Percentiles rank a stretch among this genome's conserved stretches.
These are phyloP conservation scores for Trifolium subterraneum DNA, from an alignment of 306 rosid genomes.

Conservation along the genomic window DNA sequence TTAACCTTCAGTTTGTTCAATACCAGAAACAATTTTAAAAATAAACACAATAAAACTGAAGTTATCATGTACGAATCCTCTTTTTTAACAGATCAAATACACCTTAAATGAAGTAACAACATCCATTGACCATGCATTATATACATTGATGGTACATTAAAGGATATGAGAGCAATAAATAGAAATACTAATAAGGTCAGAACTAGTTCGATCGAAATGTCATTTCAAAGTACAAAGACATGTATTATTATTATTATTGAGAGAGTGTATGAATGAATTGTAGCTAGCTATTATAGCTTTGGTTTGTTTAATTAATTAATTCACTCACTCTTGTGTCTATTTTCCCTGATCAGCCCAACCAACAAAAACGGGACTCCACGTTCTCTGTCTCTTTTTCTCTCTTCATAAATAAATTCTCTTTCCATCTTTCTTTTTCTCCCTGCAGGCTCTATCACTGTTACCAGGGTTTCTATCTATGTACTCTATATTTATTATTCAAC, in stretches of 20 bases:
- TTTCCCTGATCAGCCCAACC: slow-evolving; percentile 43
- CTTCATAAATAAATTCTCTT: background rate
- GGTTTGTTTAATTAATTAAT: background rate
- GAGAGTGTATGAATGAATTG: background rate
- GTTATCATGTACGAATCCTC: too few species aligned
- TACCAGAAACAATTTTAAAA: too few species aligned
- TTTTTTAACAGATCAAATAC: too few species aligned
- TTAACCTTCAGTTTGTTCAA: too few species aligned
- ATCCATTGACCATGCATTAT: slow-evolving; percentile 43
- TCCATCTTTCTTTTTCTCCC: background rate
- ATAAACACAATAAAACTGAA: too few species aligned
- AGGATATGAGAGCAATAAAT: slow-evolving; percentile 5
- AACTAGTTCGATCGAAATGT: slow-evolving; percentile 50
- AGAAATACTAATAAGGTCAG: background rate
- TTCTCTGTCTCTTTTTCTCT: slow-evolving; percentile 33
- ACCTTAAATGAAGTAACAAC: too few species aligned
- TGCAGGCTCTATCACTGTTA: slow-evolving; percentile 34
- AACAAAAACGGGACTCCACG: slow-evolving; percentile 49
- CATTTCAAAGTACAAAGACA: slow-evolving; percentile 55
- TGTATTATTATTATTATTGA: background rate
- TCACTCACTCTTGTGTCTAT: slow-evolving; percentile 24
- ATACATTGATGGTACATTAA: slow-evolving; percentile 51
- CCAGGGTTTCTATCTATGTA: slow-evolving; percentile 30
- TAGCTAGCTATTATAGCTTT: too few species aligned
- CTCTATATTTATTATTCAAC: background rate